phyloP scores from a whole-genome alignment of 2,329 filamentous ascomycete species.

The Fusarium oligoseptatum region DNA sequence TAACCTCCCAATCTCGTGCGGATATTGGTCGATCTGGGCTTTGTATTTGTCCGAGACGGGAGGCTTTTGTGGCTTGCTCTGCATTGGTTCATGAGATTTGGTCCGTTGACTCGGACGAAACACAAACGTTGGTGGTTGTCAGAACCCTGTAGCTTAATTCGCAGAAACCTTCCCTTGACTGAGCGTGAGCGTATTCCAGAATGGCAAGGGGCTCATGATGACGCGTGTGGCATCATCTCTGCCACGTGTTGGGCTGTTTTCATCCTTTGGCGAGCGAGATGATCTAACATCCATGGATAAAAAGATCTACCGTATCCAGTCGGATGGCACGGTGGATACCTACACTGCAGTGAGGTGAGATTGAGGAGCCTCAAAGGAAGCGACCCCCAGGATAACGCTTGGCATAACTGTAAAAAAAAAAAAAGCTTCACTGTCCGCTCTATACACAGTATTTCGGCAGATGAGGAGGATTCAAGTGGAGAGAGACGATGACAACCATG shows the following conservation, averaged over 20 bases:
- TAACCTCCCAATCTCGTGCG: conserved; percentile 28
- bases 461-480: neutral
- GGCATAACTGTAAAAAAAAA: conserved; percentile 33
- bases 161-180: neutral
- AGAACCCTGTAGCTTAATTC: conserved; percentile 9
- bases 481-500: neutral
- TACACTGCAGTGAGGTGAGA: conserved; percentile 5
- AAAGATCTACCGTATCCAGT: conserved; percentile 16
- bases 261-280: neutral
- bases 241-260: conserved; percentile 13
- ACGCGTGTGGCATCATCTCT: conserved; percentile 17
- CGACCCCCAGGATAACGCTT: conserved; percentile 21
- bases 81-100: conserved; percentile 13
- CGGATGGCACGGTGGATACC: conserved; percentile 12
- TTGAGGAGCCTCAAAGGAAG: conserved; percentile 4
- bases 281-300: conserved; percentile 15
- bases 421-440: conserved; percentile 4
- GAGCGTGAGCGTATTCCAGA: neutral
- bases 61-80: conserved; percentile 10
- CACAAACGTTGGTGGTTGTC: neutral
- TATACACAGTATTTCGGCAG: neutral
- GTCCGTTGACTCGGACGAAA: conserved; percentile 37
- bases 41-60: conserved; percentile 14
- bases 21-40: conserved; percentile 28
- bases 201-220: neutral